Evolutionary conservation across 1,284 basidiomycete species (phyloP), one percentile per base, ranked within the genome.

Genomic region (Coniferiporia sulphurascens): DNA sequence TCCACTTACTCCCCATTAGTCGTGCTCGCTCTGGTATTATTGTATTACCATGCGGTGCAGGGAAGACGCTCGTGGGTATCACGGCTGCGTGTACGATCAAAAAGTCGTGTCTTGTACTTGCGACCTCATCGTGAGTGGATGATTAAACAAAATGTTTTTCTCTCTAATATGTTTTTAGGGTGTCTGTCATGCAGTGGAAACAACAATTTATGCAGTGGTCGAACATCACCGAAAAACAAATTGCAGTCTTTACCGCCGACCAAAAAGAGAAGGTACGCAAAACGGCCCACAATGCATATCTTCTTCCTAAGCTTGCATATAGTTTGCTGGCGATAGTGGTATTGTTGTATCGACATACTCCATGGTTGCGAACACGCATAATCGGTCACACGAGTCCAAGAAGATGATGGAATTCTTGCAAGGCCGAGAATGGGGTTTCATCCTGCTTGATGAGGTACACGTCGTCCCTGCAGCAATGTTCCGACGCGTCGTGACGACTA

Each of bases 1-100:
- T 49, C 51, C 32, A 34, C 27, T 38, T 35, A 19, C 19, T 6
- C 27, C 46, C 22, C 55, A 62, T 4, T 62, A 94, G 95, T 53
- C 94, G 95, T 70, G 95, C 95, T 49, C 85, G 95, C 59, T 98
- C 95, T 52, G 97, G 97, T 3, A 99, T 99, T 67, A 99, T 99
- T 64, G 97, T 99, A 3, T 78, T 99, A 35, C 97, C 97, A 44
- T 99, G 97, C 70, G 97, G 97, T 62, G 97, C 97, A 35, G 97
- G 97, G 51, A 99, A 99, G 78, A 99, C 97, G 9, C 83, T 99
- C 3, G 97, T 99, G 5, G 97, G 97, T 15, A 98, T 99, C 69
- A 99, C 97, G 0, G 97, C 97, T 3, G 97, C 97, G 10, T 98
- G 95, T 70, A 99, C 97, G 17, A 97, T 99, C 77, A 98, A 98